A percentile compares a stretch with the other conserved stretches of the same genome.
Conservation (phyloP, 23 red algal genomes). For the Agarophyton chilense region DNA sequence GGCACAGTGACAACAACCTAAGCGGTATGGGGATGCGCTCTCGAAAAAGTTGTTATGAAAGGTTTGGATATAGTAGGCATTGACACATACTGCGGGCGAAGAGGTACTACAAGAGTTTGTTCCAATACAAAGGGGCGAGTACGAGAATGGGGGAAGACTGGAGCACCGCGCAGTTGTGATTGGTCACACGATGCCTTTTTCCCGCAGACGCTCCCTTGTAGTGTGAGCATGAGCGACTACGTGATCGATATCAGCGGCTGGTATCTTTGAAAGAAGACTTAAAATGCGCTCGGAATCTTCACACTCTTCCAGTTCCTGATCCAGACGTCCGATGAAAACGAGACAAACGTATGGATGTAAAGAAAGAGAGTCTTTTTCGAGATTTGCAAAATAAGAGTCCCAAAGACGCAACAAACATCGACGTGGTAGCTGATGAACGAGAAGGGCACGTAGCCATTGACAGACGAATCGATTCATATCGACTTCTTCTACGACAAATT, state of each 20-base stretch:
- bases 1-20: not conserved
- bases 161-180: not conserved
- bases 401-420: constrained; percentile 78
- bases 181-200: constrained; percentile 50
- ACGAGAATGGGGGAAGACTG: not conserved
- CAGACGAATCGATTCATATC: constrained; percentile 72
- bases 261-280: constrained; percentile 67
- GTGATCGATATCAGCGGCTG: constrained; percentile 81
- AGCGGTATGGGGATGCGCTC: not conserved
- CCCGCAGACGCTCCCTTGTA: constrained; percentile 49
- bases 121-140: not conserved
- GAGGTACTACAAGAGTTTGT: not conserved
- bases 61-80: not conserved
- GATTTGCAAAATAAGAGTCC: constrained; percentile 84
- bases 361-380: constrained; percentile 32
- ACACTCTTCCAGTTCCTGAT: constrained; percentile 85
- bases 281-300: constrained; percentile 87
- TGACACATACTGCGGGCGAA: not conserved
- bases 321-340: constrained; percentile 79
- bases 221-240: constrained; percentile 79
- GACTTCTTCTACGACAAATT: constrained; percentile 88
- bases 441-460: constrained; percentile 78
- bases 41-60: not conserved
- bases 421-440: constrained; percentile 70
- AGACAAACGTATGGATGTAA: constrained; percentile 94